Conservation (phyloP, 169 alveolate genomes). For the Eimeria necatrix region DNA sequence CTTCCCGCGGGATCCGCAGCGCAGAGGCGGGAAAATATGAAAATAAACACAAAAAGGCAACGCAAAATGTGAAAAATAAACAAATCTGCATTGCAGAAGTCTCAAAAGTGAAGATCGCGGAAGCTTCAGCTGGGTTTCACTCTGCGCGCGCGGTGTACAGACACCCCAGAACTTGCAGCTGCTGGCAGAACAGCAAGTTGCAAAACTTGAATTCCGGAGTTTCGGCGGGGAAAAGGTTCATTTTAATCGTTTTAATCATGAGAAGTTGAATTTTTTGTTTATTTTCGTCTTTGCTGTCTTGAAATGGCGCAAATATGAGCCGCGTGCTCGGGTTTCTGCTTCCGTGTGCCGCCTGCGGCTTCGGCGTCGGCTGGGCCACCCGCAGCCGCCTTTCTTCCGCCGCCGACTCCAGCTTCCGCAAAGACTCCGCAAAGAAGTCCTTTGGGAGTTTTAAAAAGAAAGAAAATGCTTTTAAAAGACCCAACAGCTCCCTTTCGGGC, state of each 20-base stretch:
- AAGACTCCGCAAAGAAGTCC: background rate
- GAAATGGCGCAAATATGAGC: too few species aligned
- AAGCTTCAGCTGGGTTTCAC: too few species aligned
- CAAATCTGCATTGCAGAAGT: background rate
- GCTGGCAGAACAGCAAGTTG: too few species aligned
- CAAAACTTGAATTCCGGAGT: too few species aligned
- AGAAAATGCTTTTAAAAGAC: background rate
- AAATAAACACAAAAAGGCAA: background rate
- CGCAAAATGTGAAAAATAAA: background rate
- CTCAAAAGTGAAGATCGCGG: background rate
- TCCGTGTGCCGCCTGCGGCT: background rate
- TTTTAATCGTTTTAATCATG: too few species aligned
- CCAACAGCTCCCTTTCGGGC: too few species aligned
- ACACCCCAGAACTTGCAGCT: too few species aligned
- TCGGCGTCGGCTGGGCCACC: slow-evolving; percentile 9
- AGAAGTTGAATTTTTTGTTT: too few species aligned
- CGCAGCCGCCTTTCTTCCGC: background rate
- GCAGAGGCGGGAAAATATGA: background rate
- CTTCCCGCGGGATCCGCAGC: background rate
- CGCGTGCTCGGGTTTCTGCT: too few species aligned
- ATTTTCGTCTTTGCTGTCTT: too few species aligned
- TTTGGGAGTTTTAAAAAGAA: background rate
- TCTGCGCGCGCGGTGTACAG: too few species aligned
- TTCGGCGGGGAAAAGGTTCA: too few species aligned
- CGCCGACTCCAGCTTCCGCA: background rate